These are phyloP conservation scores for Lentinula boryana DNA, from an alignment of 768 basidiomycete genomes.

Conservation along the genomic window DNA sequence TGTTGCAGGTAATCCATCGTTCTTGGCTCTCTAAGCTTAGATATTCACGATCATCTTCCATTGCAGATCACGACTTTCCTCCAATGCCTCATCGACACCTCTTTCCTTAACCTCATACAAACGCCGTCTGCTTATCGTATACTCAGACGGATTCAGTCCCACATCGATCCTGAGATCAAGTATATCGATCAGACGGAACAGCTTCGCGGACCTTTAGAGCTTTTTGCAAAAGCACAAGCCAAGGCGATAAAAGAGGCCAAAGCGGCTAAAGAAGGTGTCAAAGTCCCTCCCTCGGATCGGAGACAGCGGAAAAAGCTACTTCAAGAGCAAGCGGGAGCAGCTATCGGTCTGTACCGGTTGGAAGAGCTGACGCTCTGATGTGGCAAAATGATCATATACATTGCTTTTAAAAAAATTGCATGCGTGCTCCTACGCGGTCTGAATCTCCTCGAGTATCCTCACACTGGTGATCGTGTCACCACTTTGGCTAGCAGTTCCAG, in stretches of 20 bases:
- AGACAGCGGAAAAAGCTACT: constrained; percentile 46
- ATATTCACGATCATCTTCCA: constrained; percentile 21
- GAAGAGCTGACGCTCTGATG: constrained; percentile 62
- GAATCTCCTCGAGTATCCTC: neutral
- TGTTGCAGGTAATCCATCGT: neutral
- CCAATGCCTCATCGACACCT: constrained; percentile 65
- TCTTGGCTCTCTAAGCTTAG: neutral
- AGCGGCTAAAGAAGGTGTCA: neutral
- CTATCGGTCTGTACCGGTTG: constrained; percentile 62
- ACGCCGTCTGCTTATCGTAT: constrained; percentile 52
- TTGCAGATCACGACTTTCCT: constrained; percentile 51
- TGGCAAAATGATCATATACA: neutral
- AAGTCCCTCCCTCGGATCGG: constrained; percentile 36
- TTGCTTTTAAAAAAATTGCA: neutral
- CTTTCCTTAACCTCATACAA: constrained; percentile 62
- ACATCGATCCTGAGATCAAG: constrained; percentile 50
- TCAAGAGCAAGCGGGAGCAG: constrained; percentile 45
- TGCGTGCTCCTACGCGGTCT: neutral
- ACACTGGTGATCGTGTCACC: neutral
- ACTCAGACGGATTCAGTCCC: constrained; percentile 41
- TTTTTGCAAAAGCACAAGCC: constrained; percentile 52
- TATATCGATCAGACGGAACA: constrained; percentile 44
- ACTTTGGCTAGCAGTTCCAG: neutral
- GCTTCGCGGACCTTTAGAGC: constrained; percentile 57
- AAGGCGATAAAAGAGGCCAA: constrained; percentile 36